phyloP scores from a whole-genome alignment of 768 basidiomycete genomes.

The Amyloporia xantha region DNA sequence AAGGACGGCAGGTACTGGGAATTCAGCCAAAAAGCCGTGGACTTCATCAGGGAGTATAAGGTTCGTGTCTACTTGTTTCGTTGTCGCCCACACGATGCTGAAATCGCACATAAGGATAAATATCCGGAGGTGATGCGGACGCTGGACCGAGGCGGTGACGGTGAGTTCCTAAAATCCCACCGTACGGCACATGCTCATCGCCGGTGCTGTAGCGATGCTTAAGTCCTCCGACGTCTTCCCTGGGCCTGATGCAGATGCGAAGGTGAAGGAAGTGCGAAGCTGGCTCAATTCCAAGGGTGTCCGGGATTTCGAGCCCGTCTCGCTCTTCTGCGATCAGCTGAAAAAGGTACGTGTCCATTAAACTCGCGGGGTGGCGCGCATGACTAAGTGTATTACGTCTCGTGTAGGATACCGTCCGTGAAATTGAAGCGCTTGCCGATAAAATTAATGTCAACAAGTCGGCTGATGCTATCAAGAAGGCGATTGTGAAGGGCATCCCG shows the following conservation, averaged over 20 bases:
- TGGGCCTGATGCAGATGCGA: conserved; percentile 54
- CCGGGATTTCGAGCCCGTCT: conserved; percentile 86
- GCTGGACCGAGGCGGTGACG: conserved; percentile 68
- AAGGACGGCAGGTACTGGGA: conserved; percentile 88
- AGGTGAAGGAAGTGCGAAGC: conserved; percentile 66
- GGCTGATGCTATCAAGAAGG: conserved; percentile 71
- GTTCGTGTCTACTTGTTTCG: conserved; percentile 27
- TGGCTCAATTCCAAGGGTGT: conserved; percentile 90
- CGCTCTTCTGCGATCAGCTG: conserved; percentile 87
- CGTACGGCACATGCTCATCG: background rate
- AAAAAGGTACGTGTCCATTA: conserved; percentile 52
- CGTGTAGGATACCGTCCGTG: conserved; percentile 62
- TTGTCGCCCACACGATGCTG: background rate
- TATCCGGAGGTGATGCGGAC: conserved; percentile 82
- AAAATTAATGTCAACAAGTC: conserved; percentile 54
- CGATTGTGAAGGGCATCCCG: conserved; percentile 89
- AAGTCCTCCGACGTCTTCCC: conserved; percentile 56
- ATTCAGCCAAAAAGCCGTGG: conserved; percentile 81
- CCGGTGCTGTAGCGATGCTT: conserved; percentile 54
- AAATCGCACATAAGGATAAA: conserved; percentile 35
- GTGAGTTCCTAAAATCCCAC: conserved; percentile 32
- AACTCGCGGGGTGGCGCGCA: no score
- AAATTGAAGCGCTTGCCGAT: conserved; percentile 77
- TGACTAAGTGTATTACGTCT: no score
- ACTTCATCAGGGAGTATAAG: conserved; percentile 81